Evolutionary conservation across 2,329 filamentous ascomycete species (phyloP), one percentile per base, ranked within the genome.

Genomic region (Fusarium sp.): DNA sequence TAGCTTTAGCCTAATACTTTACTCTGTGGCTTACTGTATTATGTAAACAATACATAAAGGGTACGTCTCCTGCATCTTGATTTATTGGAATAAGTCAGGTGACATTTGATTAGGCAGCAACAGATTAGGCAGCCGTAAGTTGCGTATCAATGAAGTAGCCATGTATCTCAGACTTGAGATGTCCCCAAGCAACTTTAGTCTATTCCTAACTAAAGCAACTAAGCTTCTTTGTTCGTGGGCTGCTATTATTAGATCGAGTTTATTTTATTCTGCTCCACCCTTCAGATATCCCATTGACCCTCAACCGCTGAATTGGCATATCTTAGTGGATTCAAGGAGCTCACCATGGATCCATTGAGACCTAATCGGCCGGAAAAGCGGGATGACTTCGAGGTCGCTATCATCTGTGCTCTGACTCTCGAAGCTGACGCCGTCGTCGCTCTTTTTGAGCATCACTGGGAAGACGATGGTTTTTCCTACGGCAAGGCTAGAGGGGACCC

Each of bases 201-300:
- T 9, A 41, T 41, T 22, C n/a, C 13, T n/a, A 41, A 41, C 39
- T 41, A 41, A n/a, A 22, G 20, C 3, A 13, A 39, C 5, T 13
- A 22, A 13, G 20, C 38, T 39, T 39, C 38, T 39, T 12, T 39
- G 38, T 22, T 39, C 20, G 8, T 39, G 13, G 22, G 20, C 20
- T 41, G 12, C 38, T 41, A 22, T 22, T 8, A 41, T 41, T 41
- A 41, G 22, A 41, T 13, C 0, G 39, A n/a, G 13, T n/a, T 41
- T 9, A 41, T 41, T 4, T 41, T 14, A 6, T 9, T 41, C 8
- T 41, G 15, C 22, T 9, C 20, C 8, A 10, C 39, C 7, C 12
- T 41, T n/a, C 13, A 14, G 0, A 9, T 9, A 22, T 14, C 13
- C 1, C 3, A 15, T 41, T n/a, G 8, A 9, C 20, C 7, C 20